A percentile compares a stretch with the other conserved stretches of the same genome.
phyloP scores from a whole-genome alignment of 805 yeast genomes.

The Isabelozyma pseudorhagii region DNA sequence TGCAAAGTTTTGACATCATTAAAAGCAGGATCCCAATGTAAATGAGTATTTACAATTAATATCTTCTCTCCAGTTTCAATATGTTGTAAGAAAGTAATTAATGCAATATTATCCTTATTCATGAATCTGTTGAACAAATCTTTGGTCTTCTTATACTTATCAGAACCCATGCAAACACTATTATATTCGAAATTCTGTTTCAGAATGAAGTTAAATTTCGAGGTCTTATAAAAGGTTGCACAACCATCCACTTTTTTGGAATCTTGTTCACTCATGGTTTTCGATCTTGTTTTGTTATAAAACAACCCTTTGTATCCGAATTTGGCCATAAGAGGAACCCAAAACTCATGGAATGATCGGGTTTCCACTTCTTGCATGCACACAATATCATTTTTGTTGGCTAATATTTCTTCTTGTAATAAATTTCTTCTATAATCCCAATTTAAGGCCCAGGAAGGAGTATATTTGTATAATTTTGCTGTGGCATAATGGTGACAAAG shows the following conservation, averaged over 20 bases:
- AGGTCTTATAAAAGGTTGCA: constrained; percentile 80
- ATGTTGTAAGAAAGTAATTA: constrained; percentile 73
- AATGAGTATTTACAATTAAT: constrained; percentile 83
- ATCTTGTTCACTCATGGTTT: constrained; percentile 78
- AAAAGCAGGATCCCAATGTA: constrained; percentile 97
- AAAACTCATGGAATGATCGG: constrained; percentile 77
- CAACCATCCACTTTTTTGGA: constrained; percentile 96
- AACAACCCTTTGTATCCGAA: constrained; percentile 80
- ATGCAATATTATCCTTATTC: constrained; percentile 92
- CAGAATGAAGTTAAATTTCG: constrained; percentile 67
- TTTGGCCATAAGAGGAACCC: constrained; percentile 71
- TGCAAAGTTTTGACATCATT: constrained; percentile 96
- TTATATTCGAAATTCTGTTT: constrained; percentile 80
- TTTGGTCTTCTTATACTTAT: constrained; percentile 86
- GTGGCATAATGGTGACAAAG: constrained; percentile 96
- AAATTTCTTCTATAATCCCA: constrained; percentile 88
- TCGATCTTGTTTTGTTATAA: constrained; percentile 87
- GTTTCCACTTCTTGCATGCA: constrained; percentile 97
- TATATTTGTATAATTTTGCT: constrained; percentile 83
- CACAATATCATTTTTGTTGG: constrained; percentile 67
- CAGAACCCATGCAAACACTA: constrained; percentile 73
- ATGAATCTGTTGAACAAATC: constrained; percentile 94
- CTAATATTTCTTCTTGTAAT: constrained; percentile 68
- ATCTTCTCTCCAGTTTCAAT: constrained; percentile 66
- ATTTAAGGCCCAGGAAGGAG: constrained; percentile 95